Conservation (phyloP, 768 basidiomycete species). For the Lentinus tigrinus region DNA sequence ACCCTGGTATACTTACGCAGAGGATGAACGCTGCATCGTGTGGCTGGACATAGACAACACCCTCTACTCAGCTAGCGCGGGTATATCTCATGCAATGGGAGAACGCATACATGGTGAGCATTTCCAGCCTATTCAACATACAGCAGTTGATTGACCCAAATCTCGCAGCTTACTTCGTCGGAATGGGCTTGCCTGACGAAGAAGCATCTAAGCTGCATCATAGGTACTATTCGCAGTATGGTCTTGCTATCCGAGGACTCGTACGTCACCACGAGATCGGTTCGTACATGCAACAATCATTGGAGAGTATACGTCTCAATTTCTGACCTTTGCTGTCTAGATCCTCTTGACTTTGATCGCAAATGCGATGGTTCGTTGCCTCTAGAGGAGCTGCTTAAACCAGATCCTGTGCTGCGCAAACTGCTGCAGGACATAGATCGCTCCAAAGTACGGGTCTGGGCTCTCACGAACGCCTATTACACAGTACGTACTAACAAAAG, state of each 20-base stretch:
- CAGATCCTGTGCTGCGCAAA: slow-evolving; percentile 57
- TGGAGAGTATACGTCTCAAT: too few species aligned
- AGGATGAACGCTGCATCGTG: slow-evolving; percentile 60
- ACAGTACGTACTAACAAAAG: slow-evolving; percentile 42
- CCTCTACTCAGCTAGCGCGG: slow-evolving; percentile 73
- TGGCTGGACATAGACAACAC: slow-evolving; percentile 92
- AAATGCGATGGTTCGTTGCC: slow-evolving; percentile 85
- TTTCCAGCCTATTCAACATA: not conserved
- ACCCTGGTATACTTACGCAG: not conserved
- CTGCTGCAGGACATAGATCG: slow-evolving; percentile 80
- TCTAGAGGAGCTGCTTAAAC: slow-evolving; percentile 74
- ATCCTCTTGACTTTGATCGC: slow-evolving; percentile 80
- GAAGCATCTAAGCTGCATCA: slow-evolving; percentile 69
- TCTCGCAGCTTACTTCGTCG: slow-evolving; percentile 66
- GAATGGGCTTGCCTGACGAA: slow-evolving; percentile 63
- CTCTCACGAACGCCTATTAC: slow-evolving; percentile 80
- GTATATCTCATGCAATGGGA: slow-evolving; percentile 79
- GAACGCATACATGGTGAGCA: slow-evolving; percentile 68
- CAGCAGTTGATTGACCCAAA: not conserved
- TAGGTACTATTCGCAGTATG: slow-evolving; percentile 77
- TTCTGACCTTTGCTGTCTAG: slow-evolving; percentile 34
- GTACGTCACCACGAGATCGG: slow-evolving; percentile 76
- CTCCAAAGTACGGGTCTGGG: slow-evolving; percentile 78
- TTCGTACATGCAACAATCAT: slow-evolving; percentile 27
- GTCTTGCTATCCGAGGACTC: slow-evolving; percentile 79